phyloP scores from a whole-genome alignment of 805 yeast species.

The Teunomyces cretensis region DNA sequence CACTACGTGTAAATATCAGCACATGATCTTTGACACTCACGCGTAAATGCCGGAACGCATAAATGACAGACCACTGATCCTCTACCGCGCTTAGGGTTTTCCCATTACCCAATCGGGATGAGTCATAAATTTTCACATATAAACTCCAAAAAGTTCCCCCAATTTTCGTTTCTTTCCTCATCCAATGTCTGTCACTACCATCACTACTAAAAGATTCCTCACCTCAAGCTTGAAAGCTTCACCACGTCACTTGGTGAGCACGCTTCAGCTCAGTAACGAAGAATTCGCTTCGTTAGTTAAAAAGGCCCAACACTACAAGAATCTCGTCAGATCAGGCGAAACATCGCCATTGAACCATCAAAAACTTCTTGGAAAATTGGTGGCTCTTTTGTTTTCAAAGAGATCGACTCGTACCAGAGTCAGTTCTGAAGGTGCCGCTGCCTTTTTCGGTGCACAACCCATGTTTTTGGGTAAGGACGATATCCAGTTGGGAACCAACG shows the following conservation, averaged over 20 bases:
- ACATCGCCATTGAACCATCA: slow-evolving; percentile 38
- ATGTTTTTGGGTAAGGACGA: slow-evolving; percentile 96
- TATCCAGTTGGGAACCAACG: slow-evolving; percentile 95
- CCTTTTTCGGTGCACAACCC: slow-evolving; percentile 92
- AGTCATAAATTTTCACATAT: slow-evolving; percentile 6
- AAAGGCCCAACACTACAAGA: slow-evolving; percentile 71
- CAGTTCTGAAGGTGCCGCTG: slow-evolving; percentile 91
- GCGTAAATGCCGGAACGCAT: background rate
- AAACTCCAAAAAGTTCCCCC: background rate
- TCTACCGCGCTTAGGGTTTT: slow-evolving; percentile 13
- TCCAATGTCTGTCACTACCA: slow-evolving; percentile 6
- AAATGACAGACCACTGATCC: slow-evolving; percentile 6
- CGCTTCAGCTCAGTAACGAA: slow-evolving; percentile 68
- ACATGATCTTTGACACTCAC: no score
- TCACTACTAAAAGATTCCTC: slow-evolving; percentile 5
- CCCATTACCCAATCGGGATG: slow-evolving; percentile 12
- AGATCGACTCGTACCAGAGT: slow-evolving; percentile 95
- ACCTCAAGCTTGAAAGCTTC: slow-evolving; percentile 5
- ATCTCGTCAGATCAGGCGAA: slow-evolving; percentile 56
- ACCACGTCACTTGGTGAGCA: slow-evolving; percentile 77
- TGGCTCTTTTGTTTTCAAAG: slow-evolving; percentile 82
- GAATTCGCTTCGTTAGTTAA: slow-evolving; percentile 73
- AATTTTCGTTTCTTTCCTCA: background rate
- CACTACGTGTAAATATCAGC: background rate
- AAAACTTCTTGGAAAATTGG: slow-evolving; percentile 74